phyloP scores from a whole-genome alignment of 169 alveolate species.

The Eimeria sp. region DNA sequence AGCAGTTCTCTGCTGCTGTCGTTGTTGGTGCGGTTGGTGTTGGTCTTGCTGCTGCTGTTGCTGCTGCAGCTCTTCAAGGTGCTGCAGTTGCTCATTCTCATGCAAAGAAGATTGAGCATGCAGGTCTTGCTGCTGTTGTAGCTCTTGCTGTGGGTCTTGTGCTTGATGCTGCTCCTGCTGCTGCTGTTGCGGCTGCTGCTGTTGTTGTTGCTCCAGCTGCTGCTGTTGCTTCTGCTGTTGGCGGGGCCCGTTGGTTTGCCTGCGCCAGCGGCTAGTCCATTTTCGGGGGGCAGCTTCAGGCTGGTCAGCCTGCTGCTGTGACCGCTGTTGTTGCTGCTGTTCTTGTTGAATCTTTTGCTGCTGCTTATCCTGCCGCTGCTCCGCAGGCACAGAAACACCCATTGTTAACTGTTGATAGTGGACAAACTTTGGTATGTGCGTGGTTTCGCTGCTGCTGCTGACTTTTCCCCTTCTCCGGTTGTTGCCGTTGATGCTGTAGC shows the following conservation, averaged over 20 bases:
- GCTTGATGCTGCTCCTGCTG: no score
- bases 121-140: not conserved
- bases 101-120: not conserved
- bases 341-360: not conserved
- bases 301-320: not conserved
- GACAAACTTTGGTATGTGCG: not conserved
- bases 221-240: not conserved
- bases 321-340: not conserved
- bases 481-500: not conserved
- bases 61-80: not conserved
- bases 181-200: no score
- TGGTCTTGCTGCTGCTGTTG: conserved; percentile 13
- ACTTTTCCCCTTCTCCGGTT: not conserved
- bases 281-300: not conserved
- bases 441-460: not conserved
- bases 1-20: not conserved
- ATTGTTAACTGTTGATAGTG: no score
- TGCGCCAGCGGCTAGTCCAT: conserved; percentile 33
- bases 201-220: not conserved
- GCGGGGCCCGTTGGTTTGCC: not conserved
- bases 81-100: not conserved
- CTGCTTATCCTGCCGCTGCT: not conserved
- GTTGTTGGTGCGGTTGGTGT: not conserved
- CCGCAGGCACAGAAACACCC: not conserved
- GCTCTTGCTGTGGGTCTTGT: not conserved